Conservation (phyloP, 768 basidiomycete genomes). For the Plicaturopsis crispa region DNA sequence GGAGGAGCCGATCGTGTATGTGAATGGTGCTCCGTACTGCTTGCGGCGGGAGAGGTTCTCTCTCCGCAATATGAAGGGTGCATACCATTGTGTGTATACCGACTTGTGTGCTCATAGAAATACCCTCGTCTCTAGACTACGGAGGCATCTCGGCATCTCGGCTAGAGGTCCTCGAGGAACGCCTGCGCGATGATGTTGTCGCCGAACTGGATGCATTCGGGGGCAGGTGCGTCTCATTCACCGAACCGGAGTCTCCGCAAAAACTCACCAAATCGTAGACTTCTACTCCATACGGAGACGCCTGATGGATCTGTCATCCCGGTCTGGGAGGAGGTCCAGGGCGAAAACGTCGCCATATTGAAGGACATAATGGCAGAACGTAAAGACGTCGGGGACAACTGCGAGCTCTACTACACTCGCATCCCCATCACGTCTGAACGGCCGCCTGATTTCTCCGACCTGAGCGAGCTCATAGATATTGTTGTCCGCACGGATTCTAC, state of each 20-base stretch:
- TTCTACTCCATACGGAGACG: slow-evolving; percentile 87
- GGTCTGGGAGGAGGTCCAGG: slow-evolving; percentile 86
- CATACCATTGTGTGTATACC: slow-evolving; percentile 4
- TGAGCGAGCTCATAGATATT: slow-evolving; percentile 72
- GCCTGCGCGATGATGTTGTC: slow-evolving; percentile 82
- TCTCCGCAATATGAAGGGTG: slow-evolving; percentile 91
- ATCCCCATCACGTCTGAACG: slow-evolving; percentile 93
- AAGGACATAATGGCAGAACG: slow-evolving; percentile 81
- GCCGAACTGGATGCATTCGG: slow-evolving; percentile 78
- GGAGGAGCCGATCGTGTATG: slow-evolving; percentile 86
- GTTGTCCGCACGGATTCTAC: slow-evolving; percentile 61
- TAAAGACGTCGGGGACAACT: slow-evolving; percentile 30
- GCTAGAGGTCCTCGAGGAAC: slow-evolving; percentile 84
- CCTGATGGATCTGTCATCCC: slow-evolving; percentile 84
- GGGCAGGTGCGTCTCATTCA: slow-evolving; percentile 34
- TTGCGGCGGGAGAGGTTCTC: slow-evolving; percentile 79
- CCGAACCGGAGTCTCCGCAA: too few relatives aligned
- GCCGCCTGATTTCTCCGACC: slow-evolving; percentile 65
- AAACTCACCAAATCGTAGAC: too few relatives aligned
- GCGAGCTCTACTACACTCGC: slow-evolving; percentile 71
- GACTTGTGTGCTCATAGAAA: background rate
- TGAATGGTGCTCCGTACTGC: slow-evolving; percentile 92
- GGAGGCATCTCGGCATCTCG: slow-evolving; percentile 90
- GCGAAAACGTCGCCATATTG: slow-evolving; percentile 67
- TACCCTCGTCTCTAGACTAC: slow-evolving; percentile 52